These are phyloP conservation scores for Mucor saturninus DNA, from an alignment of 371 early-diverging fungal species.

Conservation along the genomic window DNA sequence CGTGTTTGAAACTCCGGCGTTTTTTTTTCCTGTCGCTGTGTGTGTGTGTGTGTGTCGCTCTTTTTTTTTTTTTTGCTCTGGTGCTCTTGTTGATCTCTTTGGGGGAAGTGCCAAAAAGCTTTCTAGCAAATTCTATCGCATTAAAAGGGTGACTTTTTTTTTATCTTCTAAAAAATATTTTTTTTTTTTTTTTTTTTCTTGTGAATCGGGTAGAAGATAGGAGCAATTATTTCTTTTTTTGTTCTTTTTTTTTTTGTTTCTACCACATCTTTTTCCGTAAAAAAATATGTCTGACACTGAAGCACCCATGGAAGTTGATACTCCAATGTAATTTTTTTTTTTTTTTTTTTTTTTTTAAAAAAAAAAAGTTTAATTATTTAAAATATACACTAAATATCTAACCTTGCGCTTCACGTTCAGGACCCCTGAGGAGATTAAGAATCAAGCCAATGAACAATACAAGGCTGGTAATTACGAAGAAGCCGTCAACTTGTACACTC, in stretches of 20 bases:
- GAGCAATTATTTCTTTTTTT: background rate
- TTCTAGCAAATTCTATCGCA: conserved; percentile 18
- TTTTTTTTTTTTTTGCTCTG: too few relatives aligned
- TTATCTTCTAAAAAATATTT: conserved; percentile 7
- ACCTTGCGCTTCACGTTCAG: conserved; percentile 3
- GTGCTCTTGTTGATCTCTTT: background rate
- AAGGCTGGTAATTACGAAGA: conserved; percentile 64
- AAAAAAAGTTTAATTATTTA: background rate
- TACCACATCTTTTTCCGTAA: background rate
- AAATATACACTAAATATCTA: background rate
- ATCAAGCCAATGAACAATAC: conserved; percentile 62
- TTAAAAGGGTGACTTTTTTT: conserved; percentile 18
- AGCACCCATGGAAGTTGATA: conserved; percentile 31
- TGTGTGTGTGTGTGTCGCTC: too few relatives aligned
- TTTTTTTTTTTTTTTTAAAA: background rate
- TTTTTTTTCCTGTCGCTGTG: too few relatives aligned
- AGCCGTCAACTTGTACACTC: conserved; percentile 62
- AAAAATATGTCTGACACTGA: conserved; percentile 22
- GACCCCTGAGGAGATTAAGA: conserved; percentile 64
- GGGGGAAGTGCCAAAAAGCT: background rate
- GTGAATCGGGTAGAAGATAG: too few relatives aligned
- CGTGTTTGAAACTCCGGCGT: too few relatives aligned
- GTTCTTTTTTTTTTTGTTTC: background rate
- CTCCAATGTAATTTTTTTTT: conserved; percentile 20
- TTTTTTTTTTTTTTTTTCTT: background rate